These are phyloP conservation scores for Alopecurus myosuroides DNA, from an alignment of 176 grass and related monocot species.

Conservation along the genomic window DNA sequence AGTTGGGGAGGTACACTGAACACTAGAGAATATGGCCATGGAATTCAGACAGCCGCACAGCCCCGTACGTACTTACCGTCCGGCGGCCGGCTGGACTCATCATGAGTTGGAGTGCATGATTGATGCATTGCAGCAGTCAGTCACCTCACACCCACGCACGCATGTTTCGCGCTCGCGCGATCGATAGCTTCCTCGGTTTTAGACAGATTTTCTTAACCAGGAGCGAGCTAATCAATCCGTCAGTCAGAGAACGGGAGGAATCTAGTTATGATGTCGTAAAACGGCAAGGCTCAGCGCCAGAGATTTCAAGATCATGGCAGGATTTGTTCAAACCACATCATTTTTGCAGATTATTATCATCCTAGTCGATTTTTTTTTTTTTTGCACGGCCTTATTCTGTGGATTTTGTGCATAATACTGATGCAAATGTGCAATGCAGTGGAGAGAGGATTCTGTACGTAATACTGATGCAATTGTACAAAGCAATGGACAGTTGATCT, in stretches of 20 bases:
- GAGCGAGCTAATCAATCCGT: neutral
- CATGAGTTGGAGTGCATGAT: neutral
- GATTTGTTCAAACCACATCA: neutral
- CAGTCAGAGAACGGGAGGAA: conserved; percentile 26
- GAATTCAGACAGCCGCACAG: neutral
- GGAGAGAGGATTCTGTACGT: neutral
- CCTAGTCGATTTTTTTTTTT: too few relatives aligned
- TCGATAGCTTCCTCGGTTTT: neutral
- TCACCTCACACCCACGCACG: conserved; percentile 8
- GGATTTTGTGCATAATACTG: neutral
- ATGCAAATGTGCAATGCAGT: neutral
- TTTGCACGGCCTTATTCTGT: too few relatives aligned
- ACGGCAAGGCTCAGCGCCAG: neutral
- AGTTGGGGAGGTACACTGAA: neutral
- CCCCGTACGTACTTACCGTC: neutral
- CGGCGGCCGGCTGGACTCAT: neutral
- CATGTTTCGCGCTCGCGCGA: neutral
- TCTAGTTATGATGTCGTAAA: conserved; percentile 24
- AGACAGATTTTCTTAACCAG: conserved; percentile 22
- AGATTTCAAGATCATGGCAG: neutral
- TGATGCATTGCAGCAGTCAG: neutral
- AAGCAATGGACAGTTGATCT: neutral
- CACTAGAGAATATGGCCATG: neutral
- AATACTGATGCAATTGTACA: neutral
- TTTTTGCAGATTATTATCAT: neutral